phyloP scores from a whole-genome alignment of 345 rosid species.

The Populus alba region DNA sequence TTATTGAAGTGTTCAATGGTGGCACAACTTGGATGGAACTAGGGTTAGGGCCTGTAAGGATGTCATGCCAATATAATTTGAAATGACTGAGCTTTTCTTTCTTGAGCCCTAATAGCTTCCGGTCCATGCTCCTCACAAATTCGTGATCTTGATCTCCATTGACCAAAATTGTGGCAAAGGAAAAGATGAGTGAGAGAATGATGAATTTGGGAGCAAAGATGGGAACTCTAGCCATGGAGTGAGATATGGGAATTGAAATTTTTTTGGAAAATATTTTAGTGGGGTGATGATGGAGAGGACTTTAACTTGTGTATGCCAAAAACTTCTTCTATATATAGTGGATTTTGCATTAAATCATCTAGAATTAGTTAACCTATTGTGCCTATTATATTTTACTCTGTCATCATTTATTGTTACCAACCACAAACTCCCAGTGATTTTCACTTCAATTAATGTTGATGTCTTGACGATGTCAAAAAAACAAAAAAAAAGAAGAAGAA shows the following conservation, averaged over 20 bases:
- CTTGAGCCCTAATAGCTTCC: conserved; percentile 5
- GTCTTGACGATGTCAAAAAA: neutral
- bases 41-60: conserved; percentile 38
- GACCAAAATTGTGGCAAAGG: conserved; percentile 18
- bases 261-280: neutral
- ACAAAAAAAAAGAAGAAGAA: too few relatives aligned
- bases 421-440: neutral
- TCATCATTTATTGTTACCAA: neutral
- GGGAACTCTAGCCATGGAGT: conserved; percentile 16
- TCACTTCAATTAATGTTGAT: neutral
- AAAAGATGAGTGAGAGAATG: conserved; percentile 15
- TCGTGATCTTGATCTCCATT: conserved; percentile 18
- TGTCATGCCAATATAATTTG: conserved; percentile 60
- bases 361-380: neutral
- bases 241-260: neutral
- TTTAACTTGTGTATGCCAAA: neutral
- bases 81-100: conserved; percentile 48
- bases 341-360: neutral
- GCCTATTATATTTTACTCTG: neutral
- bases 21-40: conserved; percentile 25
- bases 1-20: conserved; percentile 26
- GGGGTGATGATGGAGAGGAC: neutral
- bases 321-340: neutral
- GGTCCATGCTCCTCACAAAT: conserved; percentile 35
- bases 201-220: conserved; percentile 8